Evolutionary conservation across 352 stramenopile genomes (phyloP).

Genomic region (Halophytophthora batemanensis): DNA sequence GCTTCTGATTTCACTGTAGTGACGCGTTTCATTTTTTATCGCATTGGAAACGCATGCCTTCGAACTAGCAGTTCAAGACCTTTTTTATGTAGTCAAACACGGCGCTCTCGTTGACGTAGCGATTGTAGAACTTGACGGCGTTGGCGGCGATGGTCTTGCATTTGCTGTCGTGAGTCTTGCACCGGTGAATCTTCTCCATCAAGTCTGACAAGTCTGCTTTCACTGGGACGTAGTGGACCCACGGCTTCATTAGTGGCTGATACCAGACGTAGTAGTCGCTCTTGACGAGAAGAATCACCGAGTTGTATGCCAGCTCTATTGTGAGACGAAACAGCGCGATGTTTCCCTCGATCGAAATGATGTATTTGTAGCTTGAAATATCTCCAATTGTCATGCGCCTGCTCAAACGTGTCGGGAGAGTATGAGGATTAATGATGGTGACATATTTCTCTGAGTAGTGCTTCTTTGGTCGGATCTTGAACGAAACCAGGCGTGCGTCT

Average conservation of each 20-base stretch:
- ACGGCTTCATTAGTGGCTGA: not conserved
- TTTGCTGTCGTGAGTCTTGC: not conserved
- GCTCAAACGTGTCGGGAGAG: not conserved
- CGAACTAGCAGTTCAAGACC: not conserved
- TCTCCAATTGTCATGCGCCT: not conserved
- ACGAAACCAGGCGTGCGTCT: too few relatives aligned
- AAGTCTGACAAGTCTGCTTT: slow-evolving; percentile 1
- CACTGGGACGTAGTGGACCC: not conserved
- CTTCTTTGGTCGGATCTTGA: too few relatives aligned
- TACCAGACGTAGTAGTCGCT: not conserved
- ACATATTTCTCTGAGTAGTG: too few relatives aligned
- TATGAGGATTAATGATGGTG: not conserved
- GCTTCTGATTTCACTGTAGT: not conserved
- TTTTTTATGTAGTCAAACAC: not conserved
- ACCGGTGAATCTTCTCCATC: not conserved
- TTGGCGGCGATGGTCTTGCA: not conserved
- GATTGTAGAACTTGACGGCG: not conserved
- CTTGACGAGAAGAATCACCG: not conserved
- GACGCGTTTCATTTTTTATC: not conserved
- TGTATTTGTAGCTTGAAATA: slow-evolving; percentile 1
- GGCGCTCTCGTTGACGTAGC: not conserved
- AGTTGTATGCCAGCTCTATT: not conserved
- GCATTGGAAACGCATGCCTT: too few relatives aligned
- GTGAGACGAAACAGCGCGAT: not conserved
- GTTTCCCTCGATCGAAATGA: not conserved